Evolutionary conservation across 2,329 filamentous ascomycete genomes (phyloP), one percentile per base, ranked within the genome.

Genomic region (Aspergillus cejpii): DNA sequence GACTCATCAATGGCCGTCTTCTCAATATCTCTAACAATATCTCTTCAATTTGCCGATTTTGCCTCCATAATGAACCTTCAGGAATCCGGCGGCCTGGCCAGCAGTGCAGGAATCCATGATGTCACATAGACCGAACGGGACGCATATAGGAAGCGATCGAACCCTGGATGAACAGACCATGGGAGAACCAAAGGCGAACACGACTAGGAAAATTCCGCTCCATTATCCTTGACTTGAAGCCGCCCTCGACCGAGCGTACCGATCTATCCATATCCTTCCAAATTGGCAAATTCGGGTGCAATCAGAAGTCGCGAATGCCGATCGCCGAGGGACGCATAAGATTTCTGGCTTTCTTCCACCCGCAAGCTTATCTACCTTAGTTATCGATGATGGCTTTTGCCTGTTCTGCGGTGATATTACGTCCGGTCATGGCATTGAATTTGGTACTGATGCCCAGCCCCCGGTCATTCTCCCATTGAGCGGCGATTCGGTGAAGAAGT

Each of bases 361-460:
- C 39, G 28, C 11, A 33, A 24, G 42, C 27, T 14, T 37, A 34
- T 17, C 24, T 28, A 15, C 17, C 27, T 41, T 47, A 49, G 23
- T 41, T 26, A 20, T 50, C 33, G 38, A 51, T 17, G 28, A 53
- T 34, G 29, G 53, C 50, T 44, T 52, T 60, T 12, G 57, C 59
- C 42, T 71, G 64, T 3, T 71, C 64, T 1, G 70, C 63, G 50
- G 68, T 62, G 20, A 77, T 52, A 3, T 62, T 59, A 31, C 72
- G 62, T 2, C 74, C 74, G 1, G 73, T 78, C 58, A 68, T 68
- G 43, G 75, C 72, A 43, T 62, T 69, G 62, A 77, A 77, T 19
- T 62, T 60, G 41, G 67, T 69, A 37, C 71, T 69, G 2, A 78
- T 61, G 4, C 69, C 58, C 11, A 70, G 49, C 74, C 74, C 78